phyloP scores from a whole-genome alignment of 2,329 filamentous ascomycete species.

The Ceratocystis ficicola region DNA sequence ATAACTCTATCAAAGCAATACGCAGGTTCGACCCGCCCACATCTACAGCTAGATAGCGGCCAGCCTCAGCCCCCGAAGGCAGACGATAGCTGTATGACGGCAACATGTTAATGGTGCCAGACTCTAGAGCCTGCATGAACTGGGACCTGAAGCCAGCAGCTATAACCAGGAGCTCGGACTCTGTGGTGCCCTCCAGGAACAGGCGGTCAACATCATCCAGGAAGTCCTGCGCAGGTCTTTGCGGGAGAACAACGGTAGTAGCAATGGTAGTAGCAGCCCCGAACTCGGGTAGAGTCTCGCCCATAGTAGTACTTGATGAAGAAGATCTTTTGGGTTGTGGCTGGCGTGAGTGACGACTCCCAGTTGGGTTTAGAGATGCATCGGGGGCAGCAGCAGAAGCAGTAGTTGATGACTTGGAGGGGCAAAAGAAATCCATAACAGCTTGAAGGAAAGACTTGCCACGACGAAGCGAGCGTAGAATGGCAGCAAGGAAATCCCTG shows the following conservation, averaged over 20 bases:
- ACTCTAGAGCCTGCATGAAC: slow-evolving; percentile 41
- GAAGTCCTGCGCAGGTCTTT: slow-evolving; percentile 37
- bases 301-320: slow-evolving; percentile 18
- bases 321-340: slow-evolving; percentile 17
- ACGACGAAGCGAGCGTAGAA: slow-evolving; percentile 45
- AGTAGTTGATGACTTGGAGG: slow-evolving; percentile 33
- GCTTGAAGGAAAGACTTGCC: slow-evolving; percentile 49
- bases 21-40: slow-evolving; percentile 58
- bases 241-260: neutral
- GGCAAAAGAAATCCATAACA: slow-evolving; percentile 31
- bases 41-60: slow-evolving; percentile 51
- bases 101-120: slow-evolving; percentile 48
- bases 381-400: neutral
- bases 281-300: slow-evolving; percentile 10
- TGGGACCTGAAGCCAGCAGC: slow-evolving; percentile 42
- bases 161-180: slow-evolving; percentile 35
- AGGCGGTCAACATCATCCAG: slow-evolving; percentile 43
- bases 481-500: slow-evolving; percentile 42
- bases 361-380: slow-evolving; percentile 23
- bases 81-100: slow-evolving; percentile 54
- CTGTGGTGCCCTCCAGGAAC: slow-evolving; percentile 38
- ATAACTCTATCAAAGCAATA: slow-evolving; percentile 50
- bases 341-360: neutral
- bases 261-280: neutral
- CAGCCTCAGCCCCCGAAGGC: slow-evolving; percentile 47